phyloP scores from a whole-genome alignment of 345 rosid species.

The Cardamine chenopodiifolia region DNA sequence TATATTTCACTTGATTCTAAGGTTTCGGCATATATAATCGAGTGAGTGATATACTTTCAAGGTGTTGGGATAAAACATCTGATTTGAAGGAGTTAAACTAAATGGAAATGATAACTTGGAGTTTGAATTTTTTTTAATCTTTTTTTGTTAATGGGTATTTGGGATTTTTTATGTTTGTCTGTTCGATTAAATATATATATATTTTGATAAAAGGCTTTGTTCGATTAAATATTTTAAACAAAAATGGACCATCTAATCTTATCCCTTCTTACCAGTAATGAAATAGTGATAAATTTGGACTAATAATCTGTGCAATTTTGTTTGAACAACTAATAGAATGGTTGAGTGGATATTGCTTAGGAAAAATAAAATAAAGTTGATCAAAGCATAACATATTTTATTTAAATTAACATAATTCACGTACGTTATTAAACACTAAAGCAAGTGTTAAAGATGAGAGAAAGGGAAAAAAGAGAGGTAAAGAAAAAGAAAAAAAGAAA shows the following conservation, averaged over 20 bases:
- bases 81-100: not conserved
- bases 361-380: constrained; percentile 3
- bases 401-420: constrained; percentile 26
- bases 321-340: constrained; percentile 2
- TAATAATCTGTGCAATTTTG: not conserved
- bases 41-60: not conserved
- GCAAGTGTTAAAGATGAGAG: constrained; percentile 40
- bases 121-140: no score
- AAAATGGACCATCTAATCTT: constrained; percentile 1
- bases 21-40: not conserved
- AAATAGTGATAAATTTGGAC: constrained; percentile 12
- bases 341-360: constrained; percentile 29
- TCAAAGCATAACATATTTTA: constrained; percentile 11
- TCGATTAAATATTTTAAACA: not conserved
- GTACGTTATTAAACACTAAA: constrained; percentile 30
- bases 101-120: not conserved
- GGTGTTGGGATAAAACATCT: not conserved
- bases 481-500: constrained; percentile 36
- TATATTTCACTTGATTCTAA: not conserved
- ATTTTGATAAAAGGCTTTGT: no score
- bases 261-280: constrained; percentile 9
- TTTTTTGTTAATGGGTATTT: not conserved
- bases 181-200: not conserved
- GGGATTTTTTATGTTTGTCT: not conserved
- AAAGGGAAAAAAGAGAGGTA: constrained; percentile 11